phyloP scores from a whole-genome alignment of 2,329 filamentous ascomycete species.

The Fusarium nurragi region DNA sequence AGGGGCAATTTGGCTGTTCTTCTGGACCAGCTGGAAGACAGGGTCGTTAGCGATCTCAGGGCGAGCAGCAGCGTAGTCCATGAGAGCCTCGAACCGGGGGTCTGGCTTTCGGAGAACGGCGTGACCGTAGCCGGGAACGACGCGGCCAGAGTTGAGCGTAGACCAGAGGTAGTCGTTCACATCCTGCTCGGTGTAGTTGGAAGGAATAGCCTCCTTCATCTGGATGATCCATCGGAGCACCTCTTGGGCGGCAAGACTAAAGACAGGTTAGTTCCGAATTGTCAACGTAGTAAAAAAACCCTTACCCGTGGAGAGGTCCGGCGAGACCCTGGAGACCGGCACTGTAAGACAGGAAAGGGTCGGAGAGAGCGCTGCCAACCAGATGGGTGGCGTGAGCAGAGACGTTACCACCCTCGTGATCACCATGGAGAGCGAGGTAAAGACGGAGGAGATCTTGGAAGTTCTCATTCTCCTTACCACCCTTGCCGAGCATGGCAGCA shows the following conservation, averaged over 20 bases:
- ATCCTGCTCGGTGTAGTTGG: constrained; percentile 79
- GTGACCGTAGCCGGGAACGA: constrained; percentile 98
- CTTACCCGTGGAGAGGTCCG: constrained; percentile 74
- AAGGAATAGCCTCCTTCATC: constrained; percentile 90
- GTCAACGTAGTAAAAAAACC: background rate
- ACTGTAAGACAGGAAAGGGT: constrained; percentile 95
- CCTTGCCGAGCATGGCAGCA: constrained; percentile 92
- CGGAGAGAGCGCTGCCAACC: constrained; percentile 91
- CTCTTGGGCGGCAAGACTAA: constrained; percentile 89
- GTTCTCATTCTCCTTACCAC: constrained; percentile 85
- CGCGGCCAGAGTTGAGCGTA: constrained; percentile 93
- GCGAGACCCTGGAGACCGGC: constrained; percentile 95
- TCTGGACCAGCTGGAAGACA: constrained; percentile 92
- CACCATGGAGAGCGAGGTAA: constrained; percentile 95
- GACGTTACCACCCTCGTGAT: constrained; percentile 98
- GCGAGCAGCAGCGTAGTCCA: constrained; percentile 90
- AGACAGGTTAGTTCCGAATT: background rate
- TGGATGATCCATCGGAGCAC: constrained; percentile 96
- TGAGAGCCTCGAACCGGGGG: constrained; percentile 93
- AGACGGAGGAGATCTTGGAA: constrained; percentile 95
- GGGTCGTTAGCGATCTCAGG: constrained; percentile 88
- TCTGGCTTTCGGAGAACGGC: constrained; percentile 98
- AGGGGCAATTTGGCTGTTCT: constrained; percentile 91
- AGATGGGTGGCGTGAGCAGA: constrained; percentile 95
- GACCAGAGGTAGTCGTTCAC: constrained; percentile 93